Conservation (phyloP, 805 yeast species). For the Wickerhamomyces mucosus region DNA sequence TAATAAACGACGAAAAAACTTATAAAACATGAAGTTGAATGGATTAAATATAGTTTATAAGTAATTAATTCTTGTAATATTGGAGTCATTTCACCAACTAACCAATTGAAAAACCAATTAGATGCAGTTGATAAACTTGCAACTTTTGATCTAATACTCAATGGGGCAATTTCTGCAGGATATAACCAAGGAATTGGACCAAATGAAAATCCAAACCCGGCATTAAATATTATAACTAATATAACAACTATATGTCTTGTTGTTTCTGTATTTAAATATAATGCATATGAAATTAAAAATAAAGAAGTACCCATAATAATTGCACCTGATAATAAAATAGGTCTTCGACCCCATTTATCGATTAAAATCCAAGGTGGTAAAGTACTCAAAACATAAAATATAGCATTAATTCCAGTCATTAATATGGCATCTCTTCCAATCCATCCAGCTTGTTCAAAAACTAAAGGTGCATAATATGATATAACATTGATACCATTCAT, state of each 20-base stretch:
- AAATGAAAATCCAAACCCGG: slow-evolving; percentile 85
- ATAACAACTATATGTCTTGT: slow-evolving; percentile 69
- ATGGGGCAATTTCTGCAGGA: slow-evolving; percentile 81
- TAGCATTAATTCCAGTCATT: slow-evolving; percentile 77
- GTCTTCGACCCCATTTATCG: slow-evolving; percentile 86
- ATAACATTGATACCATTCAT: slow-evolving; percentile 89
- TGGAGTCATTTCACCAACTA: slow-evolving; percentile 90
- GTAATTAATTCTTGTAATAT: slow-evolving; percentile 63
- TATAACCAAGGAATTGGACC: slow-evolving; percentile 91
- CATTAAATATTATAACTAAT: slow-evolving; percentile 71
- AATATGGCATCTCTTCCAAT: slow-evolving; percentile 75
- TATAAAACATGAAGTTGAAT: slow-evolving; percentile 65
- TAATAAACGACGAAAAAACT: slow-evolving; percentile 66
- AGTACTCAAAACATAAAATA: slow-evolving; percentile 55
- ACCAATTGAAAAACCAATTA: slow-evolving; percentile 87
- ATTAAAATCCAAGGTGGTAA: slow-evolving; percentile 88
- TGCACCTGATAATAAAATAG: slow-evolving; percentile 74
- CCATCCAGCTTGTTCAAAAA: slow-evolving; percentile 95
- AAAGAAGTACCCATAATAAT: slow-evolving; percentile 69
- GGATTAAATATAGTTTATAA: slow-evolving; percentile 78
- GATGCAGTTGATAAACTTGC: slow-evolving; percentile 87
- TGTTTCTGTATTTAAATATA: slow-evolving; percentile 35
- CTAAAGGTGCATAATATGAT: slow-evolving; percentile 87
- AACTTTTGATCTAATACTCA: slow-evolving; percentile 78
- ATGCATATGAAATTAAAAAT: slow-evolving; percentile 51